phyloP scores from a whole-genome alignment of 1,284 basidiomycete species.

The Prillingera fragicola region DNA sequence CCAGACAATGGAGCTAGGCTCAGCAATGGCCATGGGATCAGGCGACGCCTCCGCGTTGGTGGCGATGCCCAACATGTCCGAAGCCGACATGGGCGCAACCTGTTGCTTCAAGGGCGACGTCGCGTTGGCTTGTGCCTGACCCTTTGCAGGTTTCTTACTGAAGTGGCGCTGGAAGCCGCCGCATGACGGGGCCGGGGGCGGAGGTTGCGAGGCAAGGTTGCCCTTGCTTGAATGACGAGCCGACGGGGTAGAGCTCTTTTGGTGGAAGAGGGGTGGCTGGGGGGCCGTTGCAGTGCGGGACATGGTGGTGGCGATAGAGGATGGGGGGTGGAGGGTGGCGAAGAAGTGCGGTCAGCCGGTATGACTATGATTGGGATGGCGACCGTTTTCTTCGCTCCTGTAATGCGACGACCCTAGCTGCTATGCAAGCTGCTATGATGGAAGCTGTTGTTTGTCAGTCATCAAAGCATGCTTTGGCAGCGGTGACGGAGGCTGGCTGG shows the following conservation, averaged over 20 bases:
- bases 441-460: not conserved
- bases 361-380: slow-evolving; percentile 34
- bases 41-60: slow-evolving; percentile 3
- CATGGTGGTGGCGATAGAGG: slow-evolving; percentile 22
- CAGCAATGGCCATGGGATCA: slow-evolving; percentile 13
- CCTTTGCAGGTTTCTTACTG: slow-evolving; percentile 7
- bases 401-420: slow-evolving; percentile 3
- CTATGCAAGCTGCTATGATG: not conserved
- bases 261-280: slow-evolving; percentile 40
- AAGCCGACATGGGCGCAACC: slow-evolving; percentile 19
- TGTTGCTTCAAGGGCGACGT: slow-evolving; percentile 14
- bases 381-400: slow-evolving; percentile 45
- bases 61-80: slow-evolving; percentile 15
- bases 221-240: slow-evolving; percentile 29
- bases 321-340: slow-evolving; percentile 34
- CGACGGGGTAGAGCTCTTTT: slow-evolving; percentile 32
- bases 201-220: slow-evolving; percentile 2
- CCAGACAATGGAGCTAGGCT: slow-evolving; percentile 10
- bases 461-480: not conserved
- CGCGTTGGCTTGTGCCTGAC: not conserved
- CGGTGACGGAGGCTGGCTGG: not conserved
- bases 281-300: slow-evolving; percentile 39
- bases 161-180: slow-evolving; percentile 14
- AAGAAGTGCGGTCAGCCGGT: slow-evolving; percentile 43
- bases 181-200: not conserved